A percentile compares a stretch with the other conserved stretches of the same genome.
phyloP scores from a whole-genome alignment of 2,329 filamentous ascomycete genomes.

The Aspergillus phoenicis region DNA sequence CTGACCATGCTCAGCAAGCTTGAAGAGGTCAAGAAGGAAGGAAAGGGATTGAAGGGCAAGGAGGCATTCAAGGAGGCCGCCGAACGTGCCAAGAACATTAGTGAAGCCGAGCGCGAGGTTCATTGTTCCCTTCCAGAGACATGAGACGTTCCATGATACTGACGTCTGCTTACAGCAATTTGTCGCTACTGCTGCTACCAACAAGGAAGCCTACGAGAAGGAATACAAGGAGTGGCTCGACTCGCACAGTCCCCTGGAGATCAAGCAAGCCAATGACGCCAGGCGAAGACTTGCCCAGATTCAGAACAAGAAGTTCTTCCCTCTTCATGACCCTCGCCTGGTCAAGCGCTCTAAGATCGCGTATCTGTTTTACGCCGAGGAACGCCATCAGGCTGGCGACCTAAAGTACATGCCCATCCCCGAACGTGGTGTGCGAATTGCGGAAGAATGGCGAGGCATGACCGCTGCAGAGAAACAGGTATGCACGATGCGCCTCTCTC shows the following conservation, averaged over 20 bases:
- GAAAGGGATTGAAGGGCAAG: not conserved
- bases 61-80: conserved; percentile 26
- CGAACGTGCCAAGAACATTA: conserved; percentile 20
- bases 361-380: conserved; percentile 49
- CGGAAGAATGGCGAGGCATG: conserved; percentile 31
- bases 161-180: conserved; percentile 49
- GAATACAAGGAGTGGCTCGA: conserved; percentile 59
- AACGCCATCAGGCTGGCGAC: conserved; percentile 53
- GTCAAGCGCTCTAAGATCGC: conserved; percentile 48
- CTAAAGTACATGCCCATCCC: conserved; percentile 48
- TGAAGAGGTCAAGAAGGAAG: conserved; percentile 8
- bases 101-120: conserved; percentile 29
- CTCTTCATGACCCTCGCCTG: conserved; percentile 57
- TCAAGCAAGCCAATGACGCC: conserved; percentile 62
- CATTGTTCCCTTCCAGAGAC: not conserved
- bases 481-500: conserved; percentile 14
- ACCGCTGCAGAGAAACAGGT: conserved; percentile 42
- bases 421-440: conserved; percentile 36
- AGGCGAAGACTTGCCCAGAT: conserved; percentile 43
- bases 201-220: conserved; percentile 46
- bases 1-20: conserved; percentile 29
- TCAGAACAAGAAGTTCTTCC: conserved; percentile 19
- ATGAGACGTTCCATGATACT: conserved; percentile 7
- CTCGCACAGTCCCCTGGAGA: conserved; percentile 58
- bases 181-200: conserved; percentile 54